These are phyloP conservation scores for Marsdenia floribunda DNA, from an alignment of 257 asterid genomes.

Conservation along the genomic window DNA sequence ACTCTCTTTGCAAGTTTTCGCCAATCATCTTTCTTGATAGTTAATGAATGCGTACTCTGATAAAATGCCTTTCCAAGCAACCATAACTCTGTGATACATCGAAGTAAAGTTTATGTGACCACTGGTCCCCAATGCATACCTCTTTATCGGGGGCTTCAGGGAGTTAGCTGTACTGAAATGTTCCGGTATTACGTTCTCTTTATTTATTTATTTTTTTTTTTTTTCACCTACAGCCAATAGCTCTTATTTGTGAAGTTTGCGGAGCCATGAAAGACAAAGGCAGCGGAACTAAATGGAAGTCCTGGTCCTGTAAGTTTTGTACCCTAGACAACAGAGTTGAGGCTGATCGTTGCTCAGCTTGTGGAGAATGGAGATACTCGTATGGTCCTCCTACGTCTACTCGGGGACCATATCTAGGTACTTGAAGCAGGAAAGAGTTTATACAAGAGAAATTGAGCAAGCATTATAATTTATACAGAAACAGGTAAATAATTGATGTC, in stretches of 20 bases:
- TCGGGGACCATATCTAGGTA: conserved; percentile 39
- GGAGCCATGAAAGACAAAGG: conserved; percentile 40
- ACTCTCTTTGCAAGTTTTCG: background rate
- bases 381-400: conserved; percentile 62
- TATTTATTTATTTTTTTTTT: too few species aligned
- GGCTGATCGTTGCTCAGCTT: conserved; percentile 59
- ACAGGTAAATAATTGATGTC: background rate
- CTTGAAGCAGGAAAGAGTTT: conserved; percentile 23
- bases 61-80: background rate
- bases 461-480: background rate
- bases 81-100: conserved; percentile 1
- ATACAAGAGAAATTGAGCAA: background rate
- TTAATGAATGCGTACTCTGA: background rate
- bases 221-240: conserved; percentile 39
- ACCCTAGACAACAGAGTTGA: conserved; percentile 53
- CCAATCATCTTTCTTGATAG: background rate
- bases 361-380: conserved; percentile 89
- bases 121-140: background rate
- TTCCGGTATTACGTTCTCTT: background rate
- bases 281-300: conserved; percentile 25
- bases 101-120: background rate
- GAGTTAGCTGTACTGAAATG: too few species aligned
- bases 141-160: background rate
- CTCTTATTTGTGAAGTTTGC: conserved; percentile 60
- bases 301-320: conserved; percentile 82